Evolutionary conservation across 225 moss, liverwort and hornwort genomes (phyloP).

Genomic region (Bryum argenteum): DNA sequence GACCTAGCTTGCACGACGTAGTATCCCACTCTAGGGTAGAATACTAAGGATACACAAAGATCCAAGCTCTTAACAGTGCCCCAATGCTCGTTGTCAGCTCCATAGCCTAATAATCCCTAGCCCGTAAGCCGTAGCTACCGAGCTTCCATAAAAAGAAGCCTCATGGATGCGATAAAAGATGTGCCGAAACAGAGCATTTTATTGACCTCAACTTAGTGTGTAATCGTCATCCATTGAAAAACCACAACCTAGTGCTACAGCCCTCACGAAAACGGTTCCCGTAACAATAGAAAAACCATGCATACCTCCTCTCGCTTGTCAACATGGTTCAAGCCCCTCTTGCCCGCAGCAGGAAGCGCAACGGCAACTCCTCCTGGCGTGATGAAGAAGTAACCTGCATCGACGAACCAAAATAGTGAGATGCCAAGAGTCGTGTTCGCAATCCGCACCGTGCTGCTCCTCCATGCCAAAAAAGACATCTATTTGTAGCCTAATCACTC

Average conservation of each 20-base stretch:
- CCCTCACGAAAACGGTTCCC: slow-evolving; percentile 1
- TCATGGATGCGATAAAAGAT: background rate
- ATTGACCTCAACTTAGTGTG: background rate
- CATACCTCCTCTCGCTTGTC: slow-evolving; percentile 93
- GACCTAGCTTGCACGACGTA: background rate
- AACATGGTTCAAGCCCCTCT: slow-evolving; percentile 73
- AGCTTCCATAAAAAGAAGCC: background rate
- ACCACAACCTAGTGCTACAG: background rate
- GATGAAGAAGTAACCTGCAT: slow-evolving; percentile 43
- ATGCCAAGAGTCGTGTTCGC: background rate
- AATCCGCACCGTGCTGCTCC: background rate
- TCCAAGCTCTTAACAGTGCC: background rate
- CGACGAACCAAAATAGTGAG: slow-evolving; percentile 11
- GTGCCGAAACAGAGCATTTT: background rate
- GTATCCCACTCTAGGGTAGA: background rate
- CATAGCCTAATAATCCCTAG: background rate
- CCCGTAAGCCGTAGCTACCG: background rate
- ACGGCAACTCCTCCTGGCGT: slow-evolving; percentile 36
- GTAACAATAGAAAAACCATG: background rate
- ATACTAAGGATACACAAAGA: background rate
- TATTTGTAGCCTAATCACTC: background rate
- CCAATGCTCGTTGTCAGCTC: background rate
- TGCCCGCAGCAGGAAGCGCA: slow-evolving; percentile 54
- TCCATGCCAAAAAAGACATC: background rate
- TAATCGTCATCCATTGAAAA: too few relatives aligned